A percentile compares a stretch with the other conserved stretches of the same genome.
These are phyloP conservation scores for Royoungia palumana DNA, from an alignment of 768 basidiomycete genomes.

Conservation along the genomic window DNA sequence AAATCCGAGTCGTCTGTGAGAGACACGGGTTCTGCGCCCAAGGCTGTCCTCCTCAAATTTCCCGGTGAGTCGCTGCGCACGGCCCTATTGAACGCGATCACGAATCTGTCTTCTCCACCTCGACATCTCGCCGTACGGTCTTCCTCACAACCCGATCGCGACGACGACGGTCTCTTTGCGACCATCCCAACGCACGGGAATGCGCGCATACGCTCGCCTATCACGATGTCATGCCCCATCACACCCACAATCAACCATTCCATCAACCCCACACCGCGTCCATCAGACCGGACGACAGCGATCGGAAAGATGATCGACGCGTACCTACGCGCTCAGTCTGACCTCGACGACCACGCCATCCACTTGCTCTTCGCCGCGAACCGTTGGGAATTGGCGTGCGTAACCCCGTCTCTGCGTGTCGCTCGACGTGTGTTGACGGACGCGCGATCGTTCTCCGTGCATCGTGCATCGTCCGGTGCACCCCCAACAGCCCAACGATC, in stretches of 20 bases:
- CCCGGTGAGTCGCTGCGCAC: constrained; percentile 57
- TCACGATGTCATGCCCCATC: background rate
- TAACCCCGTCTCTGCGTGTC: constrained; percentile 4
- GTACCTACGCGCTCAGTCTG: constrained; percentile 79
- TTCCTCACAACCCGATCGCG: background rate
- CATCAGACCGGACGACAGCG: constrained; percentile 80
- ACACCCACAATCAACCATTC: background rate
- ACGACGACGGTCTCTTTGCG: too few species aligned
- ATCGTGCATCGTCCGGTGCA: too few species aligned
- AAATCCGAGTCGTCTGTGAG: constrained; percentile 21
- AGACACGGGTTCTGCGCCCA: constrained; percentile 2
- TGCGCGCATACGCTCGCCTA: background rate
- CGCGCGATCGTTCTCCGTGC: background rate
- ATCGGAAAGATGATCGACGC: constrained; percentile 93
- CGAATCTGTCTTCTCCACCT: too few species aligned
- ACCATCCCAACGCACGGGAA: too few species aligned
- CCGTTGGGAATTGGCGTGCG: constrained; percentile 91
- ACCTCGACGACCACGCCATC: constrained; percentile 87
- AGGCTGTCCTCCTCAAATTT: constrained; percentile 72
- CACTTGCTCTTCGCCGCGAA: constrained; percentile 97
- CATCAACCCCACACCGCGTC: too few species aligned
- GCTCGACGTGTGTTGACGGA: background rate
- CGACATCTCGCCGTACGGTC: too few species aligned
- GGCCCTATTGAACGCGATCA: too few species aligned
- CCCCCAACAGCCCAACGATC: constrained; percentile 52